phyloP scores from a whole-genome alignment of 2,329 filamentous ascomycete genomes.

The Epichloe festucae region DNA sequence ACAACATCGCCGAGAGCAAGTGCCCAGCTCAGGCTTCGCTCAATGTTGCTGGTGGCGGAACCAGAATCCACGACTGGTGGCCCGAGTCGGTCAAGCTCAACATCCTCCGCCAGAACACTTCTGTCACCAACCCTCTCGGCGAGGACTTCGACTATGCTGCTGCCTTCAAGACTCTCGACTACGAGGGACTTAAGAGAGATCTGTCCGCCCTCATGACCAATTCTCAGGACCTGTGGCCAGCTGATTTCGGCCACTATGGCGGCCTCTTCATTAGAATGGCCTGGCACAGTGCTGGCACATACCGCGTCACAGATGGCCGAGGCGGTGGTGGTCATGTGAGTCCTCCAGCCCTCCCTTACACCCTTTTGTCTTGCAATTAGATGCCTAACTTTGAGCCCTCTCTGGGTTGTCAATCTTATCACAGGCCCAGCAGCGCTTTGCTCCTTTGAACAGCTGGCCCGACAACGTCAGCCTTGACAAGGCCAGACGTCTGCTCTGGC shows the following conservation, averaged over 20 bases:
- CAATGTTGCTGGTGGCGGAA: constrained; percentile 48
- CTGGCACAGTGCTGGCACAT: constrained; percentile 71
- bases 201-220: constrained; percentile 59
- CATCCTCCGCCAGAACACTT: constrained; percentile 60
- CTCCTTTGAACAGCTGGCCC: constrained; percentile 69
- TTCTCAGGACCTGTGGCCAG: constrained; percentile 71
- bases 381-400: background rate
- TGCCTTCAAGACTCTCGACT: constrained; percentile 54
- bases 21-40: constrained; percentile 17
- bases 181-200: constrained; percentile 59
- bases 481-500: constrained; percentile 66
- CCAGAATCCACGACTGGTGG: constrained; percentile 62
- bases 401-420: background rate
- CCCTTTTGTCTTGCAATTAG: too few species aligned
- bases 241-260: constrained; percentile 71
- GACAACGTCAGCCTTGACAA: constrained; percentile 71
- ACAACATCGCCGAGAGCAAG: constrained; percentile 16
- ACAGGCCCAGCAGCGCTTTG: constrained; percentile 62
- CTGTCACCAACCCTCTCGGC: constrained; percentile 48
- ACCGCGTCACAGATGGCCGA: constrained; percentile 62
- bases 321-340: constrained; percentile 52
- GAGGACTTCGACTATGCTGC: constrained; percentile 58
- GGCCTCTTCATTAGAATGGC: constrained; percentile 71
- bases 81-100: constrained; percentile 53
- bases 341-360: background rate